Percentiles rank a stretch among this genome's conserved stretches.
These are phyloP conservation scores for Fusarium burgessii DNA, from an alignment of 2,329 filamentous ascomycete species.

Conservation along the genomic window DNA sequence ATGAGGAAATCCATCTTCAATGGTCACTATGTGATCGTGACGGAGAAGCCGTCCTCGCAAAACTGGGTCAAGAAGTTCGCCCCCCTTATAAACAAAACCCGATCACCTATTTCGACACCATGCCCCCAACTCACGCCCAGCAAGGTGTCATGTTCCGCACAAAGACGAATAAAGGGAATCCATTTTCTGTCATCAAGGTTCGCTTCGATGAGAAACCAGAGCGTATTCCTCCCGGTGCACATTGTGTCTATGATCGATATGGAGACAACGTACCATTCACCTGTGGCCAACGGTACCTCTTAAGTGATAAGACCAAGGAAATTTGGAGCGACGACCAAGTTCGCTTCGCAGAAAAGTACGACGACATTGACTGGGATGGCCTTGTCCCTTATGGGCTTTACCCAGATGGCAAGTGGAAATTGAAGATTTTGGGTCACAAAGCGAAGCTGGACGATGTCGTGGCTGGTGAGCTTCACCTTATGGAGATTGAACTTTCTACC, in stretches of 20 bases:
- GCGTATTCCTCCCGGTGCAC: not conserved
- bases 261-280: slow-evolving; percentile 30
- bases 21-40: slow-evolving; percentile 39
- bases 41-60: slow-evolving; percentile 27
- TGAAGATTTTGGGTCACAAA: slow-evolving; percentile 30
- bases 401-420: slow-evolving; percentile 39
- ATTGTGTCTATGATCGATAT: slow-evolving; percentile 42
- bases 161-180: slow-evolving; percentile 34
- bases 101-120: slow-evolving; percentile 40
- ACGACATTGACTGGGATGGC: slow-evolving; percentile 34
- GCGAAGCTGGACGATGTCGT: slow-evolving; percentile 40
- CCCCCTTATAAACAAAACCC: slow-evolving; percentile 37
- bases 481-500: slow-evolving; percentile 40
- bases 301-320: not conserved
- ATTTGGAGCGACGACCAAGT: slow-evolving; percentile 40
- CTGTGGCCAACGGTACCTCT: slow-evolving; percentile 23
- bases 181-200: slow-evolving; percentile 37
- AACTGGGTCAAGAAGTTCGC: slow-evolving; percentile 24
- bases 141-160: slow-evolving; percentile 41
- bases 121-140: slow-evolving; percentile 35
- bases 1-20: slow-evolving; percentile 35
- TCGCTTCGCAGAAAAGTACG: slow-evolving; percentile 34
- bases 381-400: slow-evolving; percentile 34
- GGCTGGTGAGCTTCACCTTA: slow-evolving; percentile 32
- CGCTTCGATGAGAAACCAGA: slow-evolving; percentile 24